phyloP scores from a whole-genome alignment of 352 stramenopile species.

The Blastocystis sp. region DNA sequence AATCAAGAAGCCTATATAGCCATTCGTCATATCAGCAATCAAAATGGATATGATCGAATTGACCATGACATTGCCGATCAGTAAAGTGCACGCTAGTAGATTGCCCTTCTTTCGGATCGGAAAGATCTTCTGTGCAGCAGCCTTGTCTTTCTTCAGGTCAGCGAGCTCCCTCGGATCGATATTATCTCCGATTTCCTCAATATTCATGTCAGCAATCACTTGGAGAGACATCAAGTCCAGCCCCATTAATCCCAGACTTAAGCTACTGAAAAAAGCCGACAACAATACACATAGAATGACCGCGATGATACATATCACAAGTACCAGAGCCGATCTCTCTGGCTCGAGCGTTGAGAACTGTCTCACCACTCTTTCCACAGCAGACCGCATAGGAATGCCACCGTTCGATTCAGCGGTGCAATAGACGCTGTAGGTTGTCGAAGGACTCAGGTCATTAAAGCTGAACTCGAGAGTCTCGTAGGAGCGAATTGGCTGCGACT shows the following conservation, averaged over 20 bases:
- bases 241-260: conserved; percentile 90
- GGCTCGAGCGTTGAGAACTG: background rate
- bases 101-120: conserved; percentile 87
- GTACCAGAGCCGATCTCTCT: background rate
- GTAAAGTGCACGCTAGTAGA: conserved; percentile 88
- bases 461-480: background rate
- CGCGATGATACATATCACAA: conserved; percentile 12
- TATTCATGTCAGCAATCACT: conserved; percentile 85
- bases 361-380: background rate
- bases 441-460: background rate
- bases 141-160: conserved; percentile 30
- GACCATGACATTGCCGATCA: conserved; percentile 90
- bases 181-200: conserved; percentile 69
- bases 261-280: conserved; percentile 82
- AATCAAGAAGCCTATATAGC: conserved; percentile 81
- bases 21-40: conserved; percentile 75
- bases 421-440: background rate
- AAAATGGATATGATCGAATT: conserved; percentile 94
- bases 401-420: background rate
- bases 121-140: conserved; percentile 74
- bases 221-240: conserved; percentile 91
- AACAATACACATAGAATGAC: conserved; percentile 72
- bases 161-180: conserved; percentile 65
- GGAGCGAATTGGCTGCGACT: background rate
- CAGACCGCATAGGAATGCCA: background rate